phyloP scores from a whole-genome alignment of 208 protist species.

The Acanthamoeba lenticulata region DNA sequence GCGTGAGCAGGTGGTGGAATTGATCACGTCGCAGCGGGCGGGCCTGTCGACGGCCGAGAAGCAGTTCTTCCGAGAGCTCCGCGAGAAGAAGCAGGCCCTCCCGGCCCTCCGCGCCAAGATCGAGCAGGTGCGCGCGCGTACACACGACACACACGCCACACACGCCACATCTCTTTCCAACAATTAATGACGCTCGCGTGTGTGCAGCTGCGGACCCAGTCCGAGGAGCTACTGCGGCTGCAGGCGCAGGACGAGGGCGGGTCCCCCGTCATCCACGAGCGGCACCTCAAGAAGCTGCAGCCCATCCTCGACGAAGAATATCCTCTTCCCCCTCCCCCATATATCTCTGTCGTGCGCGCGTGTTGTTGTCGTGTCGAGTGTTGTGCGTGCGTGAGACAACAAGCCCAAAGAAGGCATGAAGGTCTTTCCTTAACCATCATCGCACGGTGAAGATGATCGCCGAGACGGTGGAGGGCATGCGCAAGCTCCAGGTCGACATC shows the following conservation, averaged over 20 bases:
- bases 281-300: conserved; percentile 53
- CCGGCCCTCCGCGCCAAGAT: conserved; percentile 10
- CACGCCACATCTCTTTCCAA: too few relatives aligned
- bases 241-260: not conserved
- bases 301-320: conserved; percentile 68
- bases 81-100: conserved; percentile 17
- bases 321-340: not conserved
- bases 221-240: not conserved
- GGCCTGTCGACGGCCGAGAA: conserved; percentile 53
- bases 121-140: not conserved
- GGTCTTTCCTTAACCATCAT: not conserved
- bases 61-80: conserved; percentile 49
- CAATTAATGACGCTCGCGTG: not conserved
- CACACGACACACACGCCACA: too few relatives aligned
- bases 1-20: not conserved
- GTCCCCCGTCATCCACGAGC: conserved; percentile 45
- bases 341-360: not conserved
- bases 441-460: conserved; percentile 63
- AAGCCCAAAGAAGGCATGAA: not conserved
- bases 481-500: conserved; percentile 50
- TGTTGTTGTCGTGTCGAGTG: not conserved
- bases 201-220: conserved; percentile 14
- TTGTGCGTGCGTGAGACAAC: not conserved
- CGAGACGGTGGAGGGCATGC: conserved; percentile 22
- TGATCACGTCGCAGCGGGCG: conserved; percentile 27